These are phyloP conservation scores for Tetrahymena elliotti DNA, from an alignment of 73 alveolate genomes.

Conservation along the genomic window DNA sequence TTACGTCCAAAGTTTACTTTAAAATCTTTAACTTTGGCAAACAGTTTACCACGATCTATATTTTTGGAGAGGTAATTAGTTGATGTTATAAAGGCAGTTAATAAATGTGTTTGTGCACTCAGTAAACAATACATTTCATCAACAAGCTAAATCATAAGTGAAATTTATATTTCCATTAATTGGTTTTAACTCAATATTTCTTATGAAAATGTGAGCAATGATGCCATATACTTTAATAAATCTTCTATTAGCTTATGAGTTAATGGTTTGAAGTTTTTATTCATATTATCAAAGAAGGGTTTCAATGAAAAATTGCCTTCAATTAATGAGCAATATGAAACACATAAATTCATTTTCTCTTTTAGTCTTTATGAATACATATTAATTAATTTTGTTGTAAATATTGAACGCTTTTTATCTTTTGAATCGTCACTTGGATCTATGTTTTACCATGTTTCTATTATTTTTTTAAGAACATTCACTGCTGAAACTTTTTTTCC, in stretches of 20 bases:
- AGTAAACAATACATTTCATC: conserved; percentile 12
- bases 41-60: not conserved
- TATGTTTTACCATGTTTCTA: not conserved
- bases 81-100: not conserved
- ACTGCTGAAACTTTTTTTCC: not conserved
- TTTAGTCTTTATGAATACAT: not conserved
- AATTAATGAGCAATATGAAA: not conserved
- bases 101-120: conserved; percentile 7
- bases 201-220: not conserved
- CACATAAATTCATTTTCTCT: conserved; percentile 13
- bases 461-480: not conserved
- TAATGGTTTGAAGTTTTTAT: not conserved
- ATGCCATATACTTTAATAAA: conserved; percentile 1
- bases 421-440: not conserved
- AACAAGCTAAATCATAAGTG: not conserved
- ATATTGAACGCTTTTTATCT: conserved; percentile 12
- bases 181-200: not conserved
- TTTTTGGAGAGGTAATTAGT: conserved; percentile 19
- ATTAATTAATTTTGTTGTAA: not conserved
- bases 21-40: not conserved
- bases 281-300: conserved; percentile 26
- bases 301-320: conserved; percentile 28
- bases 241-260: not conserved
- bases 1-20: conserved; percentile 3
- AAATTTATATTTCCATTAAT: not conserved